These are phyloP conservation scores for Chlorokybus atmophyticus DNA, from an alignment of 139 green algal genomes.

Conservation along the genomic window DNA sequence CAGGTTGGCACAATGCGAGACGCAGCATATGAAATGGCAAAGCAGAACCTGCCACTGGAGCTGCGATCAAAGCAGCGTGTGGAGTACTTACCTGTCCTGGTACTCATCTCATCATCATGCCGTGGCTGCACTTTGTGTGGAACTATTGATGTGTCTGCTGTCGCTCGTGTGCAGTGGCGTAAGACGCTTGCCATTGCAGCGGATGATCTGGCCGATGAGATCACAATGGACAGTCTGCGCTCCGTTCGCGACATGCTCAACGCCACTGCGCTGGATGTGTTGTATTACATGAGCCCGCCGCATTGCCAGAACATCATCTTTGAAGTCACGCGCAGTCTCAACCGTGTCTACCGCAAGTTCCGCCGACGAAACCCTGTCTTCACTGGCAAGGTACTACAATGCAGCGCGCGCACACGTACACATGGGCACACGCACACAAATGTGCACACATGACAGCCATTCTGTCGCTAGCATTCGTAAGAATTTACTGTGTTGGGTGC, in stretches of 20 bases:
- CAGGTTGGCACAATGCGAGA: too few relatives aligned
- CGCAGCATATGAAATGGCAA: neutral
- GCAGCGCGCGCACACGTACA: neutral
- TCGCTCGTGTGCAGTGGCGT: constrained; percentile 46
- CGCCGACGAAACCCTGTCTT: constrained; percentile 49
- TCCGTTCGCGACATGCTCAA: constrained; percentile 38
- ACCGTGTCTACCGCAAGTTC: constrained; percentile 42
- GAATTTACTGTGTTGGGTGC: too few relatives aligned
- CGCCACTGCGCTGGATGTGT: constrained; percentile 55
- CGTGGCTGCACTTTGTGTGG: too few relatives aligned
- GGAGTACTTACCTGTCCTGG: constrained; percentile 29
- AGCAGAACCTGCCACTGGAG: constrained; percentile 14
- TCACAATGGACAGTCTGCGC: constrained; percentile 43
- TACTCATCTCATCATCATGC: too few relatives aligned
- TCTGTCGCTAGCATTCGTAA: too few relatives aligned
- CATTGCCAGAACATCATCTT: constrained; percentile 47
- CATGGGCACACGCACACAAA: too few relatives aligned
- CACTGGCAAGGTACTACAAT: constrained; percentile 20
- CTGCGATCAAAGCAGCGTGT: constrained; percentile 18
- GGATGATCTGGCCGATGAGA: constrained; percentile 32
- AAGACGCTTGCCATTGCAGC: constrained; percentile 46
- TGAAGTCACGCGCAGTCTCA: constrained; percentile 35
- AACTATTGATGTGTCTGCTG: too few relatives aligned
- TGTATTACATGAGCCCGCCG: constrained; percentile 54
- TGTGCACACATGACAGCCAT: neutral